Evolutionary conservation across 2,329 filamentous ascomycete species (phyloP).

Genomic region (Nemania serpens): DNA sequence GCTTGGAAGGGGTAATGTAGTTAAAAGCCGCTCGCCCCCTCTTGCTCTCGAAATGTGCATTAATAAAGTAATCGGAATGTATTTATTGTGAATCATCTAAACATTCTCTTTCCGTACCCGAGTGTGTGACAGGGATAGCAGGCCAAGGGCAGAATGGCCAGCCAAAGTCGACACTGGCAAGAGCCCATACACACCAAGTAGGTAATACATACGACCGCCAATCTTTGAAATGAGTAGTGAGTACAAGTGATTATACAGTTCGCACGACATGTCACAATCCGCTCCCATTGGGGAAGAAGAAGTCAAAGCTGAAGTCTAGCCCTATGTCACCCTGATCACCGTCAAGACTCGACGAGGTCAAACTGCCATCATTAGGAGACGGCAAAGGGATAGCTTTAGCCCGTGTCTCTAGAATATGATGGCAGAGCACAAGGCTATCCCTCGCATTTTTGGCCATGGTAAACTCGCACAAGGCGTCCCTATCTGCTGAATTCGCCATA

Average conservation of each 20-base stretch:
- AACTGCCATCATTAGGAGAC: conserved; percentile 22
- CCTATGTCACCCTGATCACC: conserved; percentile 30
- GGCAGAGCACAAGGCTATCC: conserved; percentile 42
- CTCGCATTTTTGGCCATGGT: conserved; percentile 41
- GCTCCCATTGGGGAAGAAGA: conserved; percentile 33
- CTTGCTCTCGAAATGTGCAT: no score
- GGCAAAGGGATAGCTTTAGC: conserved; percentile 22
- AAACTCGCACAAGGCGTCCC: conserved; percentile 32
- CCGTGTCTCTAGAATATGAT: conserved; percentile 36
- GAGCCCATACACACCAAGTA: no score
- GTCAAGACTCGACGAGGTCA: conserved; percentile 30
- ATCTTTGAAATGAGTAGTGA: neutral
- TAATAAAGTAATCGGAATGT: no score
- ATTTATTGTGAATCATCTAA: no score
- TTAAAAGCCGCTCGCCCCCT: no score
- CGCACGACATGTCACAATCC: conserved; percentile 20
- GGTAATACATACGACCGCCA: no score
- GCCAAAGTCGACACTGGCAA: no score
- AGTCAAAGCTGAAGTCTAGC: conserved; percentile 37
- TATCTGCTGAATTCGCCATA: conserved; percentile 46
- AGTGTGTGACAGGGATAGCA: no score
- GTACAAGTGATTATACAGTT: neutral
- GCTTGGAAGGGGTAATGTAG: no score
- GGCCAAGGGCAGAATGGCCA: no score
- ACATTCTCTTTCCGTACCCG: no score